A percentile compares a stretch with the other conserved stretches of the same genome.
These are phyloP conservation scores for Podaxis sp. DNA, from an alignment of 768 basidiomycete species.

Conservation along the genomic window DNA sequence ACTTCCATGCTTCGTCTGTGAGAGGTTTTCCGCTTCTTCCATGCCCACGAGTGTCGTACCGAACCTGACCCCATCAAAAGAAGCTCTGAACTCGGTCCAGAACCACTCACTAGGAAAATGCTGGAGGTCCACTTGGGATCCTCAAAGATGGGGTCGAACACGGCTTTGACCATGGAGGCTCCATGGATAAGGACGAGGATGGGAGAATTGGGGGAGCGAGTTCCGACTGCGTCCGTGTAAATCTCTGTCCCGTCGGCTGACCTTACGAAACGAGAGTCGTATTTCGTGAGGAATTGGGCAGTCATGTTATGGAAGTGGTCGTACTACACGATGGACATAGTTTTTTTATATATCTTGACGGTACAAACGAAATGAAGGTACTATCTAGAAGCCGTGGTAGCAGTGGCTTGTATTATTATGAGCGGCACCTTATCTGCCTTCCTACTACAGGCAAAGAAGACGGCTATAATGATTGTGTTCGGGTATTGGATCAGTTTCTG, in stretches of 20 bases:
- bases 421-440: no score
- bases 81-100: background rate
- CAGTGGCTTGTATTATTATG: no score
- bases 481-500: background rate
- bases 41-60: slow-evolving; percentile 33
- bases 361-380: no score
- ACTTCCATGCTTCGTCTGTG: slow-evolving; percentile 24
- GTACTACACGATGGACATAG: no score
- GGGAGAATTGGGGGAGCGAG: slow-evolving; percentile 25
- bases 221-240: slow-evolving; percentile 32
- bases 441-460: background rate
- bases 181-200: slow-evolving; percentile 37
- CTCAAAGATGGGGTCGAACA: slow-evolving; percentile 32
- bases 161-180: slow-evolving; percentile 24
- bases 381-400: no score
- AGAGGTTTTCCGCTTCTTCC: slow-evolving; percentile 29
- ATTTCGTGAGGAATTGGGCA: background rate
- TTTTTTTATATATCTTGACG: no score
- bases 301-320: background rate
- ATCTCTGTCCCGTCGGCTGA: slow-evolving; percentile 35
- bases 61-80: background rate
- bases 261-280: slow-evolving; percentile 6
- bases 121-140: slow-evolving; percentile 25
- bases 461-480: background rate
- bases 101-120: slow-evolving; percentile 22